These are phyloP conservation scores for Coemansia sp. DNA, from an alignment of 192 early-diverging fungal genomes.

Conservation along the genomic window DNA sequence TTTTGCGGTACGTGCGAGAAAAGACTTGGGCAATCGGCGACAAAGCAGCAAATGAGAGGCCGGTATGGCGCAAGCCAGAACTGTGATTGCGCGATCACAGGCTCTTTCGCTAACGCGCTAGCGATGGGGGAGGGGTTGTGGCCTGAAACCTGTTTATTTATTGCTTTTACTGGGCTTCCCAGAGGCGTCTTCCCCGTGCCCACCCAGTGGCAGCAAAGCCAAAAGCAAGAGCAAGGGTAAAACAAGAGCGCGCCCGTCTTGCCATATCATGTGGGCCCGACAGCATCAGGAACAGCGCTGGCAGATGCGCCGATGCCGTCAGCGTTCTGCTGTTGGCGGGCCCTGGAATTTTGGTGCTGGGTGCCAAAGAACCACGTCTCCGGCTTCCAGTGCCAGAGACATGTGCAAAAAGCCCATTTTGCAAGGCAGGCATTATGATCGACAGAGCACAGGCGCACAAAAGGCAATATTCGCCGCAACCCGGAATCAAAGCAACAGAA, in stretches of 20 bases:
- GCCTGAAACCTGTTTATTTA: background rate
- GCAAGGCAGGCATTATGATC: background rate
- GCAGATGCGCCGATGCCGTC: too few relatives aligned
- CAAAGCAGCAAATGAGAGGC: background rate
- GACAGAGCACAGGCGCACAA: background rate
- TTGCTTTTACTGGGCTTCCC: background rate
- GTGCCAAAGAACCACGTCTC: background rate
- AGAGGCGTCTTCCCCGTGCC: background rate
- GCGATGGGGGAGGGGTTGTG: background rate
- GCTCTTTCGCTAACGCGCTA: background rate
- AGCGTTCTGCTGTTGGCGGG: too few relatives aligned
- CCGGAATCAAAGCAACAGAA: background rate
- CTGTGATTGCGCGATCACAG: constrained; percentile 6
- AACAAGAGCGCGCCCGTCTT: too few relatives aligned
- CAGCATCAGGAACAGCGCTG: too few relatives aligned
- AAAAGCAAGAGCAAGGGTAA: background rate
- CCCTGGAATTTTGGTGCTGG: background rate
- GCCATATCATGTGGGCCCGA: too few relatives aligned
- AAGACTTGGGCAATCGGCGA: background rate
- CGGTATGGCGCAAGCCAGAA: background rate
- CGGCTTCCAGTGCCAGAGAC: too few relatives aligned
- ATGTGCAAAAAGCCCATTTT: background rate
- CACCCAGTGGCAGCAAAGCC: background rate
- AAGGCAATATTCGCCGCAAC: constrained; percentile 1
- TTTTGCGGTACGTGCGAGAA: background rate